These are phyloP conservation scores for Oryza meyeriana DNA, from an alignment of 176 grass and related monocot genomes.

Conservation along the genomic window DNA sequence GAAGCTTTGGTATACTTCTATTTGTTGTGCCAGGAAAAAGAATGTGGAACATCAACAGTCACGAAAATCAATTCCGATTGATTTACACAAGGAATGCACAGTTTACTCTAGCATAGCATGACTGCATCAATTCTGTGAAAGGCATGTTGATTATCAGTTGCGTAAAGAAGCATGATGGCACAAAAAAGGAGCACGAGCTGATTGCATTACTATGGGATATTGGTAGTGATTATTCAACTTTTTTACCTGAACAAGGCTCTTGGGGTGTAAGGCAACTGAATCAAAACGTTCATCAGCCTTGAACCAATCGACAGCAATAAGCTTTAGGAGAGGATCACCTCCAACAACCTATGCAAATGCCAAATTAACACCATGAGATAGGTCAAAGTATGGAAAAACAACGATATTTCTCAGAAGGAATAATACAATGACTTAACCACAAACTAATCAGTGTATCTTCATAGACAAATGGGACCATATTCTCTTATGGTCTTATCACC, in stretches of 20 bases:
- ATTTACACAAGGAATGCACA: neutral
- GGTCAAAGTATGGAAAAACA: conserved; percentile 25
- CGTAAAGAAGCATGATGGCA: neutral
- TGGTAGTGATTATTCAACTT: conserved; percentile 10
- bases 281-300: conserved; percentile 74
- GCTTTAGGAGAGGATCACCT: conserved; percentile 86
- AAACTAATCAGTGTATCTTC: conserved; percentile 1
- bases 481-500: neutral
- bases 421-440: neutral
- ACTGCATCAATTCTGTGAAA: neutral
- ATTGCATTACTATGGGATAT: neutral
- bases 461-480: neutral
- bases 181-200: neutral
- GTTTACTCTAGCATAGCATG: neutral
- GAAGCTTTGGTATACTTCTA: neutral
- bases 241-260: conserved; percentile 88
- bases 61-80: neutral
- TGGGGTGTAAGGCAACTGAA: conserved; percentile 81
- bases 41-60: neutral
- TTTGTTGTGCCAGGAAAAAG: neutral
- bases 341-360: conserved; percentile 66
- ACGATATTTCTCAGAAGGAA: neutral
- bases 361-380: neutral
- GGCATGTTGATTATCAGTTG: neutral
- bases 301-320: conserved; percentile 95